Base-by-base conservation (phyloP, 768 basidiomycete species). In the Phlebiopsis flavidoalba region DNA sequence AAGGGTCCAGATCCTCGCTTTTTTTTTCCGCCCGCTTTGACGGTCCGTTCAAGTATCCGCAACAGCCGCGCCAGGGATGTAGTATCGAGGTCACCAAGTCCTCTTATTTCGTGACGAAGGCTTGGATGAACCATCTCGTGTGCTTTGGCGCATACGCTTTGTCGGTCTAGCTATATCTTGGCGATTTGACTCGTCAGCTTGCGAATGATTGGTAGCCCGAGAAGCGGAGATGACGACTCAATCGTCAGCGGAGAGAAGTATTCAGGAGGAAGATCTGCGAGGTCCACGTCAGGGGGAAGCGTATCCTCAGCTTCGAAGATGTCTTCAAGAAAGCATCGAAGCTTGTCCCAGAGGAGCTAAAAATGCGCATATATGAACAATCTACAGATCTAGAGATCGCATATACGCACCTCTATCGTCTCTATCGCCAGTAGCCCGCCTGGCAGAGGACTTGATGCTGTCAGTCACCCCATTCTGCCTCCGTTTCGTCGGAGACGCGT, bases 231-330 rank as follows among this genome's bases (percentile, higher is more conserved):
- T 5, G 84, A 75, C 53, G 75, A 72, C 60, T 91, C 87, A 22
- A 72, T 65, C 0, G 85, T 89, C 33, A 82, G 74, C 7, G 75
- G 75, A 22, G 85, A 94, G 72, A 86, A 94, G 69, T 78, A 88
- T 8, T 86, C 82, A 31, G 76, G 69, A 3, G 85, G 77, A 12
- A 93, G 75, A 54, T 85, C 79, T 14, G 69, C 61, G n/a, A 75
- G 61, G 43, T 80, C 78, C 1, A 76, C 71, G 53, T 89, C 87
- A 0, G 83, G 75, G 2, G 87, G 80, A 15, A 93, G 75, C 0
- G 79, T 71, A 68, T 95, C 94, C 65, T 91, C 87, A 0, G 89
- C 86, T 63, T 90, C 87, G 59, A 96, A 90, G 15, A 97, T 81
- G 57, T 96, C 93, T 64, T 94, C 91, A 0, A 96, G 76, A 17